A percentile compares a stretch with the other conserved stretches of the same genome.
Conservation (phyloP, 371 early-diverging fungal genomes). For the Mucor ambiguus region DNA sequence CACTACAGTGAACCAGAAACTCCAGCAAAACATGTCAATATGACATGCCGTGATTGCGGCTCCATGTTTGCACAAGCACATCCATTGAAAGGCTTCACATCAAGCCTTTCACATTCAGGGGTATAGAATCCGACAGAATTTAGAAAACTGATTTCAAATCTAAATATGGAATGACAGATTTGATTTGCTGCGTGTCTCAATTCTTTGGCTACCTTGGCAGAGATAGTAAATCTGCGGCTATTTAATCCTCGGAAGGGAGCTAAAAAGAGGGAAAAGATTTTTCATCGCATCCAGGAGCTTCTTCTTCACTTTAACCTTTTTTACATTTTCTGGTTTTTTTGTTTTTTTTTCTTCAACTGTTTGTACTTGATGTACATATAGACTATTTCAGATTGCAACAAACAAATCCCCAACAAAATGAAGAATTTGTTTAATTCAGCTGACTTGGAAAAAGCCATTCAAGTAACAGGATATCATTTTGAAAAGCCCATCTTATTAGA, state of each 20-base stretch:
- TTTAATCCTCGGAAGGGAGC: background rate
- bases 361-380: background rate
- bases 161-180: background rate
- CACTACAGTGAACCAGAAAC: too few species aligned
- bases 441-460: conserved; percentile 7
- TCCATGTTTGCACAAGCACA: background rate
- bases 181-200: background rate
- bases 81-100: background rate
- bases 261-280: background rate
- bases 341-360: background rate
- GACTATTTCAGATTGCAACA: background rate
- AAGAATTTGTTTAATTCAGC: conserved; percentile 4
- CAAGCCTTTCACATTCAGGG: background rate
- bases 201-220: background rate
- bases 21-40: background rate
- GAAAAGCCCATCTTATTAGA: conserved; percentile 29
- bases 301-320: background rate
- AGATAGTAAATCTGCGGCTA: background rate
- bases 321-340: background rate
- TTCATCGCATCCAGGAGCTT: background rate
- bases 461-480: conserved; percentile 37
- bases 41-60: background rate
- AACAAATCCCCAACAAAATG: background rate
- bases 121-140: background rate
- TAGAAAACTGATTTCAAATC: background rate